Evolutionary conservation across 1,284 basidiomycete species (phyloP), one percentile per base, ranked within the genome.

Genomic region (Rhodofomes roseus): DNA sequence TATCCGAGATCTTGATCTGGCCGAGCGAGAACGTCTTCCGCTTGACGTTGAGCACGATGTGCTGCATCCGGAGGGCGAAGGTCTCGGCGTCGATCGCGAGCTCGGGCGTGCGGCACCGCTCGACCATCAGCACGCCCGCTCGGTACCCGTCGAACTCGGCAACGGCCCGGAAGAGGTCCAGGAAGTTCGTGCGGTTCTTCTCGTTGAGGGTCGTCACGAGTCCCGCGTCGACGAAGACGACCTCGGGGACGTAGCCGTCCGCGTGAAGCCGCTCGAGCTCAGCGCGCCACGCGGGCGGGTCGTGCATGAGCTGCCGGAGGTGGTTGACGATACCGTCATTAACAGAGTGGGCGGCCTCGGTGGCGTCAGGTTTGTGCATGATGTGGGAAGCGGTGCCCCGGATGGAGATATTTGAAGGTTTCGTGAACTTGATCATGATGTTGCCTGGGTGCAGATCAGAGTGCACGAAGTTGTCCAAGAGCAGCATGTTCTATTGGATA

Each of bases 401-500:
- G 31, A 58, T 78, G 75, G 48, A 89, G 73, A 48, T 87, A 0
- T 86, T 82, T 8, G 85, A 80, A 0, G 92, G 92, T 71, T 90
- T 91, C 72, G 88, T 89, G 75, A 98, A 97, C 72, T 96, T 96
- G 77, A 98, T 88, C 90, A 98, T 95, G 74, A 98, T 96, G 74
- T 98, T 98, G 31, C 96, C 96, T 0, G 95, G 94, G 73, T 93
- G 92, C 27, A 97, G 81, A 73, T 97, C 96, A 2, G 96, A 89
- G 73, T 99, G 96, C 1, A 96, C 95, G 75, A 98, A 99, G 74
- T 99, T 99, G 76, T 99, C 96, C 51, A 99, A 80, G 1, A 99
- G 80, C 23, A 99, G 85, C 96, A 99, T 99, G 76, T 98, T 95
- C 92, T 96, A 65, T 4, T 25, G 12, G 12, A 39, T 6, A 12